Evolutionary conservation across 2,329 filamentous ascomycete genomes (phyloP).

Genomic region (Penicillium digitatum): DNA sequence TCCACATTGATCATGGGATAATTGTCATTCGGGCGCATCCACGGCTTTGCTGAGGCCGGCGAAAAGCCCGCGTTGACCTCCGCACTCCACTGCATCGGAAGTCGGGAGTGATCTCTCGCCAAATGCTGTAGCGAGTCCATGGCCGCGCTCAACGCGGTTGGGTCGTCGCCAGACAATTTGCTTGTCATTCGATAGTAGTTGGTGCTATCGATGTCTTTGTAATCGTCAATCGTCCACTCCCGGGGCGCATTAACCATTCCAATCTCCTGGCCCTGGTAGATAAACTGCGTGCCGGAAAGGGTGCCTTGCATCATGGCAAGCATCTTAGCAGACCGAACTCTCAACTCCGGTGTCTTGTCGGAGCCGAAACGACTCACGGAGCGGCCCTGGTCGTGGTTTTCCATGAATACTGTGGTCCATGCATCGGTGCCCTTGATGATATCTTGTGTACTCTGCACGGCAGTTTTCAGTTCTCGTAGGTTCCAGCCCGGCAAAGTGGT

Average conservation of each 20-base stretch:
- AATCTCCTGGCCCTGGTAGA: constrained; percentile 61
- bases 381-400: constrained; percentile 61
- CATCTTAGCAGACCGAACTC: constrained; percentile 51
- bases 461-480: constrained; percentile 42
- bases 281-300: constrained; percentile 53
- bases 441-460: constrained; percentile 51
- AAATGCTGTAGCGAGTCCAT: constrained; percentile 55
- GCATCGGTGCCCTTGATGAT: constrained; percentile 47
- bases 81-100: constrained; percentile 64
- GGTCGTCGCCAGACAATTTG: constrained; percentile 31
- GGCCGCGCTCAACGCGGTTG: constrained; percentile 44
- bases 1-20: constrained; percentile 40
- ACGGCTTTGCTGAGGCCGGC: constrained; percentile 51
- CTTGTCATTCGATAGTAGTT: constrained; percentile 46
- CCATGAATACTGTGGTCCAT: constrained; percentile 59
- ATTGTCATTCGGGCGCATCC: constrained; percentile 60
- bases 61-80: constrained; percentile 62
- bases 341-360: constrained; percentile 48
- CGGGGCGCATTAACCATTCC: constrained; percentile 56
- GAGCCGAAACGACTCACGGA: constrained; percentile 53
- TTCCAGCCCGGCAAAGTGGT: constrained; percentile 45
- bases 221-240: constrained; percentile 48
- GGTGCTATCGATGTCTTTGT: constrained; percentile 43
- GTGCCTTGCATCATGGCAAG: constrained; percentile 49
- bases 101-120: constrained; percentile 58